Conservation (phyloP, 2,329 filamentous ascomycete genomes). For the Pseudocercospora crystallina region DNA sequence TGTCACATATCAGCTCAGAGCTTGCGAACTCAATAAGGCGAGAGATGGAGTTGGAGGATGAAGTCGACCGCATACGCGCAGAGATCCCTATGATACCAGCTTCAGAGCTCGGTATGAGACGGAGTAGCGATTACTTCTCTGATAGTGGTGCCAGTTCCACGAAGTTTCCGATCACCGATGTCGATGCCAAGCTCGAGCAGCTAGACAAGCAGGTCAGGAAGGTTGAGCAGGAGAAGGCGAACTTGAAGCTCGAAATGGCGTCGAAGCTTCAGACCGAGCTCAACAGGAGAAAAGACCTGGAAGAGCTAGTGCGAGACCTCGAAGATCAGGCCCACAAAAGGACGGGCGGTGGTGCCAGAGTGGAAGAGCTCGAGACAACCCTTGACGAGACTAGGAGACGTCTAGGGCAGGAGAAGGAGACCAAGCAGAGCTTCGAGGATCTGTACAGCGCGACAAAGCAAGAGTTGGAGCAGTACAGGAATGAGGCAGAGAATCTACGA, state of each 20-base stretch:
- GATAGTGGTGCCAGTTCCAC: conserved; percentile 89
- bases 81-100: conserved; percentile 60
- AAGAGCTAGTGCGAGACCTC: conserved; percentile 79
- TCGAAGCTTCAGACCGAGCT: conserved; percentile 87
- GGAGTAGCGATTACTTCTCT: conserved; percentile 97
- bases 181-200: conserved; percentile 62
- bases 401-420: conserved; percentile 78
- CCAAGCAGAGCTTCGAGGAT: conserved; percentile 93
- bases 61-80: conserved; percentile 83
- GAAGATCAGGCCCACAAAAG: conserved; percentile 73
- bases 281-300: conserved; percentile 69
- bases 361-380: conserved; percentile 75
- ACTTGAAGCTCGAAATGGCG: conserved; percentile 79
- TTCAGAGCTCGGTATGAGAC: conserved; percentile 58
- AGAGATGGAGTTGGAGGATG: conserved; percentile 94
- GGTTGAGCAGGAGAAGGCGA: conserved; percentile 87
- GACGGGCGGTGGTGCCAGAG: conserved; percentile 41
- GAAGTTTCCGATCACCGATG: conserved; percentile 67
- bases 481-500: conserved; percentile 87
- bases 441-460: conserved; percentile 78
- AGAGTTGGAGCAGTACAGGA: conserved; percentile 77
- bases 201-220: conserved; percentile 79
- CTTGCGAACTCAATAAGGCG: conserved; percentile 88
- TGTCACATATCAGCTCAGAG: conserved; percentile 90
- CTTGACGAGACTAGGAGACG: conserved; percentile 82